These are phyloP conservation scores for Ophiostoma tasmaniense DNA, from an alignment of 2,329 filamentous ascomycete genomes.

Conservation along the genomic window DNA sequence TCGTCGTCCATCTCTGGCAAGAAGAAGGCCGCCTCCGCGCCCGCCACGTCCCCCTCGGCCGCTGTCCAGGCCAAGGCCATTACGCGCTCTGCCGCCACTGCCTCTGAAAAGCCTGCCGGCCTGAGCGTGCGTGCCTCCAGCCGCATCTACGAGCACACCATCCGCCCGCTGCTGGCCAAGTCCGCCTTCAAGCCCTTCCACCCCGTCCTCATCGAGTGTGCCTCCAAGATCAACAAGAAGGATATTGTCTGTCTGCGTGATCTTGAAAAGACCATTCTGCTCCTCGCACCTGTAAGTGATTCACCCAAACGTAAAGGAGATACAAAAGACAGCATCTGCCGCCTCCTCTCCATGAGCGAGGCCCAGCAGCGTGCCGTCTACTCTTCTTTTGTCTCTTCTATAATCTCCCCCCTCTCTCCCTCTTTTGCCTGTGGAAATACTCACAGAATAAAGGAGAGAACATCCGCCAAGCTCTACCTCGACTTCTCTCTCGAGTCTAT, in stretches of 20 bases:
- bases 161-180: conserved; percentile 69
- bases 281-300: conserved; percentile 83
- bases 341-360: conserved; percentile 7
- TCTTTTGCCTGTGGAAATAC: conserved; percentile 47
- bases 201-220: conserved; percentile 68
- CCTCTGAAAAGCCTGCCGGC: conserved; percentile 44
- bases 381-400: conserved; percentile 29
- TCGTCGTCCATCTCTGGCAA: conserved; percentile 50
- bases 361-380: conserved; percentile 13
- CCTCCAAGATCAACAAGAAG: conserved; percentile 69
- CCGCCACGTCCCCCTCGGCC: conserved; percentile 24
- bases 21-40: conserved; percentile 28
- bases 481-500: conserved; percentile 87
- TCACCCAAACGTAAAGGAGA: no score
- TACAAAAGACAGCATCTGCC: conserved; percentile 4
- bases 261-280: conserved; percentile 86
- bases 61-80: conserved; percentile 45
- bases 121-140: conserved; percentile 63
- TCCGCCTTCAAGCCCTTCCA: conserved; percentile 70
- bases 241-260: conserved; percentile 87
- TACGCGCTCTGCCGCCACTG: conserved; percentile 44
- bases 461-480: conserved; percentile 63
- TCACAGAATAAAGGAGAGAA: conserved; percentile 65
- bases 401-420: conserved; percentile 27
- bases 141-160: conserved; percentile 70